These are phyloP conservation scores for Blakeslea trispora DNA, from an alignment of 371 early-diverging fungal genomes.

Conservation along the genomic window DNA sequence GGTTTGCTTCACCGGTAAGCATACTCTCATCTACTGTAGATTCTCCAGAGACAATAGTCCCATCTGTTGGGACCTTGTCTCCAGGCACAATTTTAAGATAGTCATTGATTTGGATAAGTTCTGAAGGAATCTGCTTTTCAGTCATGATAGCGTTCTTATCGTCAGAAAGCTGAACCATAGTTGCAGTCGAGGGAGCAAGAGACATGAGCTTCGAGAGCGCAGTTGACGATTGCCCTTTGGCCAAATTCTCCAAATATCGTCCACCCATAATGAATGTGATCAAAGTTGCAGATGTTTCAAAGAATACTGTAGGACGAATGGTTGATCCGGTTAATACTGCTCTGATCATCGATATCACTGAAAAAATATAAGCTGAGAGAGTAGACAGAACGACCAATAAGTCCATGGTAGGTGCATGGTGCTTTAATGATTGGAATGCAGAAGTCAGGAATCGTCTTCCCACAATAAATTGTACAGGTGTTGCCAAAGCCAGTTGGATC, in stretches of 20 bases:
- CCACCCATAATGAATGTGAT: constrained; percentile 91
- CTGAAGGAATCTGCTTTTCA: constrained; percentile 81
- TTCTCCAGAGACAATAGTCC: constrained; percentile 79
- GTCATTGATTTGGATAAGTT: constrained; percentile 86
- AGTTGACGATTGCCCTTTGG: constrained; percentile 90
- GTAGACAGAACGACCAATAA: constrained; percentile 92
- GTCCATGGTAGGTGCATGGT: constrained; percentile 93
- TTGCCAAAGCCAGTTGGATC: constrained; percentile 64
- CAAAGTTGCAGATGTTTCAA: constrained; percentile 90
- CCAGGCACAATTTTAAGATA: constrained; percentile 87
- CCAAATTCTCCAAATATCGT: constrained; percentile 89
- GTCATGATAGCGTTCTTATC: constrained; percentile 27
- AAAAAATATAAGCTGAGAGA: constrained; percentile 78
- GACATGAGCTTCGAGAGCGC: constrained; percentile 89
- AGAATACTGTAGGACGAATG: constrained; percentile 81
- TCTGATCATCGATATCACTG: constrained; percentile 59
- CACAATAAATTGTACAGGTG: constrained; percentile 91
- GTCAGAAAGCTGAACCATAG: constrained; percentile 32
- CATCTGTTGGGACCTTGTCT: constrained; percentile 94
- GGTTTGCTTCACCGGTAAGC: constrained; percentile 96
- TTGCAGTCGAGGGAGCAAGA: constrained; percentile 73
- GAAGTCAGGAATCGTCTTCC: constrained; percentile 80
- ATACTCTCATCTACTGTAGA: constrained; percentile 96
- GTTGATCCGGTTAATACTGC: constrained; percentile 6
- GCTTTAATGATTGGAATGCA: constrained; percentile 77